Evolutionary conservation across 2,329 filamentous ascomycete species (phyloP), one percentile per base, ranked within the genome.

Genomic region (Sporothrix protearum): DNA sequence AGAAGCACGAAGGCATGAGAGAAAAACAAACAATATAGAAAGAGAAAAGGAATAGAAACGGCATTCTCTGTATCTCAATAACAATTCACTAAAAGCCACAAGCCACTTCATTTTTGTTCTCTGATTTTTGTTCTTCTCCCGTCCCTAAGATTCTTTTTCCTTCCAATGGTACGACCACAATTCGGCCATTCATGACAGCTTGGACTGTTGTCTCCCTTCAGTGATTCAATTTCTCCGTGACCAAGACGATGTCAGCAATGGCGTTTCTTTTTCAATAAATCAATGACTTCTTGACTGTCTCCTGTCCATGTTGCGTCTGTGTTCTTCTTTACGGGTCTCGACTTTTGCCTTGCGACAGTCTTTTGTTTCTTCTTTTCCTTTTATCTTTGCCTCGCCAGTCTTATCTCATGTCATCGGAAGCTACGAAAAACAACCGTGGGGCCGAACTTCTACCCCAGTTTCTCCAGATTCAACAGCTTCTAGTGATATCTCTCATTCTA

Each of bases 341-440:
- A 14, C 6, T 63, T 25, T 28, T 16, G 8, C 28, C 22, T 45
- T 64, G 12, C 8, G 8, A 36, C 8, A 8, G 33, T 45, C 3
- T 63, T 10, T 19, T 4, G 36, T 25, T 45, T 28, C 36, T 3
- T 45, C 25, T 53, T 4, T 25, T 22, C n/a, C 16, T 8, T 14
- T 9, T n/a, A 53, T 53, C 14, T n/a, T 63, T 16, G 12, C 28
- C 5, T 57, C 28, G 28, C 28, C 2, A 28, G 33, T 57, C 28
- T 19, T 12, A 57, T 57, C 28, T 19, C 25, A 33, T 6, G 28
- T 57, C 25, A 28, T 57, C 53, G 53, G 53, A 22, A 22, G 33
- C 57, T 61, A 42, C 57, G 33, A n/a, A n/a, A n/a, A n/a, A n/a
- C n/a, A n/a, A 25, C 57, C n/a, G 57, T 39, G 33, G 57, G 57